phyloP scores from a whole-genome alignment of 495 filamentous ascomycete genomes.

The Tricharina praecox region DNA sequence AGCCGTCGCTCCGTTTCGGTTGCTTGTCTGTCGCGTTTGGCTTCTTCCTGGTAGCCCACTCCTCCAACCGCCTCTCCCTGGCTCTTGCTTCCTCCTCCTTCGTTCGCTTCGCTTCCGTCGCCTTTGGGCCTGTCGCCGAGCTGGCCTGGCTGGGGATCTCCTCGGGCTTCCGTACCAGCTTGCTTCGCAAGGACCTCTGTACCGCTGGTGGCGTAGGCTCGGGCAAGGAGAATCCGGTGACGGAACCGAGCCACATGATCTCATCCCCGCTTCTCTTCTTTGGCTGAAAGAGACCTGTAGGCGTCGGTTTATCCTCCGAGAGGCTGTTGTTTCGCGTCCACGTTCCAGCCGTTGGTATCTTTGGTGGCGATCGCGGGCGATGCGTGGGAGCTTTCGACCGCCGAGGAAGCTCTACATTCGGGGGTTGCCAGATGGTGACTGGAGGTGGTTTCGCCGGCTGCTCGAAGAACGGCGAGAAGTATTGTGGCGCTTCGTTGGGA shows the following conservation, averaged over 20 bases:
- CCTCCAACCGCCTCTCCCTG: conserved; percentile 19
- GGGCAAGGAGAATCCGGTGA: conserved; percentile 18
- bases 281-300: conserved; percentile 20
- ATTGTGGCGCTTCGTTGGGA: conserved; percentile 23
- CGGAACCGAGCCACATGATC: conserved; percentile 25
- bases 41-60: conserved; percentile 22
- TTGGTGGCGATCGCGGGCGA: conserved; percentile 19
- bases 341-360: conserved; percentile 21
- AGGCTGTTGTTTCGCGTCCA: conserved; percentile 8
- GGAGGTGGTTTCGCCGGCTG: conserved; percentile 16
- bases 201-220: conserved; percentile 16
- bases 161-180: conserved; percentile 24
- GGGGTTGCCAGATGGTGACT: conserved; percentile 23
- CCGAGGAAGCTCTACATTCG: conserved; percentile 10
- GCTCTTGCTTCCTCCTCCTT: conserved; percentile 22
- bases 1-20: not conserved
- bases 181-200: conserved; percentile 19
- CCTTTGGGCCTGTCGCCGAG: conserved; percentile 5
- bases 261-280: conserved; percentile 23
- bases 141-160: conserved; percentile 22
- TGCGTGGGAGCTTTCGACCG: conserved; percentile 23
- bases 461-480: conserved; percentile 23
- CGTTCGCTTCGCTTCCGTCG: conserved; percentile 14
- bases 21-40: not conserved
- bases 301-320: conserved; percentile 16